Evolutionary conservation across 176 grass and related monocot genomes (phyloP).

Genomic region (Bonia amplexicaulis): DNA sequence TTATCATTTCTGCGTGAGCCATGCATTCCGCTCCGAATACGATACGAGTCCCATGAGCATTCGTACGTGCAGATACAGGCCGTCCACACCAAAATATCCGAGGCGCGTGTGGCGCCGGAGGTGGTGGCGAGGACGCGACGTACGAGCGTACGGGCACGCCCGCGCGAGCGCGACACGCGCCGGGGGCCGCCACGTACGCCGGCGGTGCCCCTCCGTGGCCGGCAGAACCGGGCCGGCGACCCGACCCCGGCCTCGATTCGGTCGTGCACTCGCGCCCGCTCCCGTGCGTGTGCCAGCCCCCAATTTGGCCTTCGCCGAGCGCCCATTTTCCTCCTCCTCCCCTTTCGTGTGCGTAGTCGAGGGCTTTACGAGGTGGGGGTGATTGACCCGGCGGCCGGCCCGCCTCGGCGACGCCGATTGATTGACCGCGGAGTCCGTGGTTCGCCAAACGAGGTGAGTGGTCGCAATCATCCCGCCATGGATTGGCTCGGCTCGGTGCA

Average conservation of each 20-base stretch:
- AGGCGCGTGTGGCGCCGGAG: neutral
- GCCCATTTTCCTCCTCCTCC: neutral
- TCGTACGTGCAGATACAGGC: neutral
- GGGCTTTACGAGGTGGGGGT: constrained; percentile 27
- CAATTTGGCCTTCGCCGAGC: neutral
- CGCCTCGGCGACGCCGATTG: neutral
- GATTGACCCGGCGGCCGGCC: constrained; percentile 1
- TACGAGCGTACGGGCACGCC: neutral
- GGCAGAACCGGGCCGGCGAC: neutral
- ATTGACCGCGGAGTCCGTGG: neutral
- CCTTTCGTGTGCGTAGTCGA: constrained; percentile 14
- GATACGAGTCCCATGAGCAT: neutral
- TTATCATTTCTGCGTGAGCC: no score
- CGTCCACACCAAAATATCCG: neutral
- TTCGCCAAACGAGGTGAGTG: neutral
- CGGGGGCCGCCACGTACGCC: neutral
- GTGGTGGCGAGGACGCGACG: neutral
- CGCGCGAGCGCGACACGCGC: constrained; percentile 25
- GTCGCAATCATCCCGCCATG: constrained; percentile 31
- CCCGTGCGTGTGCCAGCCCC: neutral
- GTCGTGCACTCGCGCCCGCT: constrained; percentile 11
- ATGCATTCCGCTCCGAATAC: neutral
- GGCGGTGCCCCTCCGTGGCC: constrained; percentile 25
- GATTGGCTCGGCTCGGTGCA: neutral
- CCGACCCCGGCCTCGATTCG: neutral